Percentiles rank a stretch among this genome's conserved stretches.
phyloP scores from a whole-genome alignment of 345 rosid genomes.

The Barbarea vulgaris region DNA sequence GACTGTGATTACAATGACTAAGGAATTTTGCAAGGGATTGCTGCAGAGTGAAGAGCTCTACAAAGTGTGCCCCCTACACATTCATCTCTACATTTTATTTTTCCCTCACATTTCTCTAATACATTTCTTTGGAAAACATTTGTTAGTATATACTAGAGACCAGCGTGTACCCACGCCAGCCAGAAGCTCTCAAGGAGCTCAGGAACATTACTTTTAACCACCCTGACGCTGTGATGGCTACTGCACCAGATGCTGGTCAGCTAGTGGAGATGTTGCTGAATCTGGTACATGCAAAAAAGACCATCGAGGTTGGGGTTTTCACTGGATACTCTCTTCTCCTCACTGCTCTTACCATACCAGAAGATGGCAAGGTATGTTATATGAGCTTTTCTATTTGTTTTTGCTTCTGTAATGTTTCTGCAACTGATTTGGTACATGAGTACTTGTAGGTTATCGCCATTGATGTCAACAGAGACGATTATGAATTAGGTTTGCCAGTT shows the following conservation, averaged over 20 bases:
- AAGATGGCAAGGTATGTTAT: slow-evolving; percentile 58
- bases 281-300: slow-evolving; percentile 58
- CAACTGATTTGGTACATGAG: neutral
- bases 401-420: neutral
- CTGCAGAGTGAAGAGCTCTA: slow-evolving; percentile 56
- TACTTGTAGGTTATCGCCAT: slow-evolving; percentile 50
- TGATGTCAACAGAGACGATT: slow-evolving; percentile 45
- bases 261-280: slow-evolving; percentile 57
- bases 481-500: slow-evolving; percentile 55
- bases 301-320: slow-evolving; percentile 76
- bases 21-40: slow-evolving; percentile 40
- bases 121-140: neutral
- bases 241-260: slow-evolving; percentile 80
- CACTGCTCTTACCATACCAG: slow-evolving; percentile 73
- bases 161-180: slow-evolving; percentile 71
- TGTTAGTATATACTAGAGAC: slow-evolving; percentile 65
- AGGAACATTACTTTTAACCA: slow-evolving; percentile 56
- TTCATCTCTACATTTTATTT: neutral
- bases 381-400: neutral
- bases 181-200: slow-evolving; percentile 63
- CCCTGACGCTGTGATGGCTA: slow-evolving; percentile 52
- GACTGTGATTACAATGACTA: slow-evolving; percentile 35
- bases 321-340: slow-evolving; percentile 89
- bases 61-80: slow-evolving; percentile 36
- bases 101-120: neutral